Conservation (phyloP, 2,329 filamentous ascomycete genomes). For the Alternaria atra region DNA sequence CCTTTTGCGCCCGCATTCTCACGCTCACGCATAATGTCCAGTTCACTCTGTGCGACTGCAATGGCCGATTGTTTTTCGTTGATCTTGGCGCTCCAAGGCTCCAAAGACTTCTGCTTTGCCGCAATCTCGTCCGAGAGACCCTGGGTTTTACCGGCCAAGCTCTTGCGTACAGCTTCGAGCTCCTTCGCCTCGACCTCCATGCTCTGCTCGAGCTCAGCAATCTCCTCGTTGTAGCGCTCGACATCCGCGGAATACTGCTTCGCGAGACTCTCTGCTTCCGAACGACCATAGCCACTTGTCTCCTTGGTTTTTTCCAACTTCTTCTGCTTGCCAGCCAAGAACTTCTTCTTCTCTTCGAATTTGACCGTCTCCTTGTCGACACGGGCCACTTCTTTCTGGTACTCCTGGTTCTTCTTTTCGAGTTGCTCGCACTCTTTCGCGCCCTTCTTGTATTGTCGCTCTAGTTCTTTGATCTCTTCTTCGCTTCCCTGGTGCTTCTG, state of each 20-base stretch:
- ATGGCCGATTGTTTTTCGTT: constrained; percentile 95
- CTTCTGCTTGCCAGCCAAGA: constrained; percentile 87
- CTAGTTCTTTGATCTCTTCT: constrained; percentile 86
- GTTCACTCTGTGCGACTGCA: constrained; percentile 92
- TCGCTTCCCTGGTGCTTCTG: constrained; percentile 92
- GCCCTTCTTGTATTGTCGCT: constrained; percentile 84
- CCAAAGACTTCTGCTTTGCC: constrained; percentile 88
- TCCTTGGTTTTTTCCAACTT: constrained; percentile 90
- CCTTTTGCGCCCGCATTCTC: constrained; percentile 87
- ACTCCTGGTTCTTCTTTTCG: constrained; percentile 80
- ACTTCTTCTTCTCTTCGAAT: constrained; percentile 97
- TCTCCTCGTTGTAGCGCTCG: constrained; percentile 76
- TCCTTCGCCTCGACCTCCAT: constrained; percentile 83
- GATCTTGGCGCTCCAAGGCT: constrained; percentile 97
- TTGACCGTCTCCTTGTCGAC: constrained; percentile 98
- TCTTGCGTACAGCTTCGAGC: constrained; percentile 82
- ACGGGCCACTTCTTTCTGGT: constrained; percentile 87
- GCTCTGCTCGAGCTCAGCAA: constrained; percentile 76
- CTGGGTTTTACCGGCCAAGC: constrained; percentile 94
- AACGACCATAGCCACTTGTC: constrained; percentile 76
- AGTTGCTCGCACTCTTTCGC: constrained; percentile 82
- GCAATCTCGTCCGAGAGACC: constrained; percentile 92
- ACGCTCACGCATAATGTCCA: constrained; percentile 89
- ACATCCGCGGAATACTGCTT: constrained; percentile 82
- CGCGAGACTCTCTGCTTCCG: constrained; percentile 79